Base-by-base conservation (phyloP, 139 green algal genomes). In the Chlorella vulgaris region DNA sequence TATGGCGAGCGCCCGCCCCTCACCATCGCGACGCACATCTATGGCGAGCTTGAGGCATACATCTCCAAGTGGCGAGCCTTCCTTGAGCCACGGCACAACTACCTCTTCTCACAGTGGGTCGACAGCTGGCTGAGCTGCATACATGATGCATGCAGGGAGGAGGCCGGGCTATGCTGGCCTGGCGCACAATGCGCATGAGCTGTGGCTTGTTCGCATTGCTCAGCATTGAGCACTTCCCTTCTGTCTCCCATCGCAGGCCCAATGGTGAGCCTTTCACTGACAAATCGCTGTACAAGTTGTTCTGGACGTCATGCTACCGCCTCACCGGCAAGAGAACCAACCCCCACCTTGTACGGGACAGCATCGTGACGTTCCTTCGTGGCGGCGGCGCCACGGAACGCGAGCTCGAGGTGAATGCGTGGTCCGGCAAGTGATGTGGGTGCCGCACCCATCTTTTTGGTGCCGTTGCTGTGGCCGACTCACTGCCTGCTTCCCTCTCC, bases 261-360 rank as follows among this genome's bases (percentile, higher is more conserved):
- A 81, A 88, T 35, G 87, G 89, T 29, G 19, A 81, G 80, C 87
- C 85, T 18, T 80, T 91, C 21, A 85, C 82, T 3, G 86, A 81
- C 22, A 70, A 83, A 61, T 78, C 40, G 3, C n/a, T 93, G 21
- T 85, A 91, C 83, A 83, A 86, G 47, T 22, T 91, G 10, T 90
- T 91, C 43, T 80, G 77, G 58, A 86, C 74, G 36, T 82, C 83
- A 3, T 19, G 63, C 4, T 86, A 66, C 43, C 67, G 86, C 2
- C 74, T 88, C 26, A 89, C 87, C 8, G 88, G 90, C 61, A 86
- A 91, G 80, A 85, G 75, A 13, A 88, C 77, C 28, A 94, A 90
- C 74, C 91, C 92, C 2, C 92, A 94, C 83, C 83, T 95, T 22
- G 79, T 94, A 4, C 80, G 91, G 13, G 90, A 94, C 87, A 90